phyloP scores from a whole-genome alignment of 805 yeast genomes.

The Candida qinlingensis region DNA sequence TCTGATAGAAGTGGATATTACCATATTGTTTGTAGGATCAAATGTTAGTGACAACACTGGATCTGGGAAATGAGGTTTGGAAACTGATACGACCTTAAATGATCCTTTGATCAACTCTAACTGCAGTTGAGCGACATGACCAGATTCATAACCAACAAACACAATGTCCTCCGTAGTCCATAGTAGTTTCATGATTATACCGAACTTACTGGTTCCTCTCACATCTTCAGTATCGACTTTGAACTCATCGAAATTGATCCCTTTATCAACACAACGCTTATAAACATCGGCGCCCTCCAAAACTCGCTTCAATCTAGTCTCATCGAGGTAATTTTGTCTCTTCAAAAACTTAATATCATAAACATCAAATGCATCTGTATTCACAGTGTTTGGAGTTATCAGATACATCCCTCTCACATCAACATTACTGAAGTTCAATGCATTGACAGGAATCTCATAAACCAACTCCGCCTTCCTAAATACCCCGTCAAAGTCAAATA shows the following conservation, averaged over 20 bases:
- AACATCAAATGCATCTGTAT: slow-evolving; percentile 61
- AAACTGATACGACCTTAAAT: slow-evolving; percentile 12
- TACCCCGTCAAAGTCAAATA: slow-evolving; percentile 14
- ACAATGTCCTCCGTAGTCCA: slow-evolving; percentile 32
- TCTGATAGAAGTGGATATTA: slow-evolving; percentile 46
- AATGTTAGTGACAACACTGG: slow-evolving; percentile 44
- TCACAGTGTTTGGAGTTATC: slow-evolving; percentile 58
- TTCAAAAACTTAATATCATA: slow-evolving; percentile 34
- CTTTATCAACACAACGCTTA: slow-evolving; percentile 10
- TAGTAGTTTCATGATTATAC: slow-evolving; percentile 60
- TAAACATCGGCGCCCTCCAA: slow-evolving; percentile 22
- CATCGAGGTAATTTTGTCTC: slow-evolving; percentile 10
- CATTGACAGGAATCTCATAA: slow-evolving; percentile 61
- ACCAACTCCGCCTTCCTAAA: slow-evolving; percentile 17
- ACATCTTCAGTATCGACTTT: slow-evolving; percentile 9
- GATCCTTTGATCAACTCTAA: slow-evolving; percentile 14
- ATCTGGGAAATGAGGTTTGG: slow-evolving; percentile 41
- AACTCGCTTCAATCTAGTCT: slow-evolving; percentile 17
- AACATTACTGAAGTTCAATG: slow-evolving; percentile 69
- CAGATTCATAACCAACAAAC: slow-evolving; percentile 69
- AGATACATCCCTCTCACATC: slow-evolving; percentile 32
- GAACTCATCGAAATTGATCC: slow-evolving; percentile 15
- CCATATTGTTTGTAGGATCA: slow-evolving; percentile 20
- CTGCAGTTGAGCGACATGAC: slow-evolving; percentile 40
- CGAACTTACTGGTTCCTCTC: slow-evolving; percentile 36